Conservation (phyloP, 345 rosid species). For the Reutealis trisperma region DNA sequence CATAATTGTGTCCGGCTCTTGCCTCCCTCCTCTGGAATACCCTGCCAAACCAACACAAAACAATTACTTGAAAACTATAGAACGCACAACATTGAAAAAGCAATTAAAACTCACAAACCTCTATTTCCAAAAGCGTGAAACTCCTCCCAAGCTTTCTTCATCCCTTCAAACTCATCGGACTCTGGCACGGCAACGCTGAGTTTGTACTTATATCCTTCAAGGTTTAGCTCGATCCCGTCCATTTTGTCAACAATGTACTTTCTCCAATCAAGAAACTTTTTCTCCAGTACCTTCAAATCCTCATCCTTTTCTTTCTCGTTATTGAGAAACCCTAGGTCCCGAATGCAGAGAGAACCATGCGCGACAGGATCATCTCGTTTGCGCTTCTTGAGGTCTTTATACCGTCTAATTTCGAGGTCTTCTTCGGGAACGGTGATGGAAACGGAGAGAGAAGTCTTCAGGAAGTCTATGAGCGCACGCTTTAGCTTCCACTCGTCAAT, state of each 20-base stretch:
- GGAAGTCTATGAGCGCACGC: conserved; percentile 66
- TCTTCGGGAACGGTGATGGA: conserved; percentile 59
- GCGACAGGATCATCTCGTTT: conserved; percentile 88
- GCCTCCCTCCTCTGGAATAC: conserved; percentile 55
- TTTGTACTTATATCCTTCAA: conserved; percentile 75
- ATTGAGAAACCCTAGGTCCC: conserved; percentile 76
- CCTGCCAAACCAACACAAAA: conserved; percentile 36
- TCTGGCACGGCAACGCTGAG: conserved; percentile 55
- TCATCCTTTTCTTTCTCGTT: conserved; percentile 37
- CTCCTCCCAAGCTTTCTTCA: conserved; percentile 86
- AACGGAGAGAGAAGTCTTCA: conserved; percentile 53
- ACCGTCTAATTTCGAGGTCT: conserved; percentile 60
- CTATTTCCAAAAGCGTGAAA: conserved; percentile 61
- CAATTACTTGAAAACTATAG: neutral
- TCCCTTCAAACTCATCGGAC: conserved; percentile 66
- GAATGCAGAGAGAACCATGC: conserved; percentile 60
- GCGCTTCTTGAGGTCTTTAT: conserved; percentile 83
- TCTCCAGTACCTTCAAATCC: conserved; percentile 52
- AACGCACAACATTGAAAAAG: neutral
- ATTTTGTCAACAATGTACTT: conserved; percentile 58
- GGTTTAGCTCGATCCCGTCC: conserved; percentile 84
- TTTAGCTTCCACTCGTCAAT: conserved; percentile 93
- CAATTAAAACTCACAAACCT: conserved; percentile 23
- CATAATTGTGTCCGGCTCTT: conserved; percentile 76
- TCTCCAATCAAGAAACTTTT: conserved; percentile 87